Evolutionary conservation across 495 filamentous ascomycete genomes (phyloP).

Genomic region (Xylaria telfairii): DNA sequence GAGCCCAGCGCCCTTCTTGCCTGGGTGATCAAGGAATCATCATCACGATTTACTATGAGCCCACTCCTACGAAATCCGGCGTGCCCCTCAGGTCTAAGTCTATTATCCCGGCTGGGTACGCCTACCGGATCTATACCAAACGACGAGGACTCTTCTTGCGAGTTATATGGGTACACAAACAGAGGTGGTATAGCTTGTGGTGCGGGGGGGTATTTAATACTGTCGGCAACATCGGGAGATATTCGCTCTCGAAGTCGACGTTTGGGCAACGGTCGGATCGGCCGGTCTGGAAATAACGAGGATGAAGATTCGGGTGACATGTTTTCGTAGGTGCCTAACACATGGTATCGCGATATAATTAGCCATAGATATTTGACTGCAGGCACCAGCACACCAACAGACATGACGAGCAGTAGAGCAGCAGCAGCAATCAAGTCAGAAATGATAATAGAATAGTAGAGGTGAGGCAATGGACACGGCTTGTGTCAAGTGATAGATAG

Average conservation of each 20-base stretch:
- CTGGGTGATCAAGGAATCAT: slow-evolving; percentile 42
- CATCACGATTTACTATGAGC: slow-evolving; percentile 45
- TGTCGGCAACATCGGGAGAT: slow-evolving; percentile 79
- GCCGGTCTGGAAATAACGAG: slow-evolving; percentile 80
- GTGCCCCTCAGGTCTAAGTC: slow-evolving; percentile 39
- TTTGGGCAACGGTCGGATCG: slow-evolving; percentile 92
- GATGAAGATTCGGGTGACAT: slow-evolving; percentile 78
- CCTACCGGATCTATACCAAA: slow-evolving; percentile 29
- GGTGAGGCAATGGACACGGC: not conserved
- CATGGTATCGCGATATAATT: slow-evolving; percentile 36
- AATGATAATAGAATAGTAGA: not conserved
- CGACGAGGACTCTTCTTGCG: slow-evolving; percentile 44
- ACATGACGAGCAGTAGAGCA: slow-evolving; percentile 5
- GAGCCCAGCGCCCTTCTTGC: slow-evolving; percentile 34
- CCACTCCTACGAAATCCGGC: slow-evolving; percentile 36
- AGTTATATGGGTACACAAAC: slow-evolving; percentile 75
- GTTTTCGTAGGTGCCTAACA: slow-evolving; percentile 30
- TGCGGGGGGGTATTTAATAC: slow-evolving; percentile 79
- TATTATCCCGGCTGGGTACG: slow-evolving; percentile 39
- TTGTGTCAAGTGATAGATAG: not conserved
- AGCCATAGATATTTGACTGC: slow-evolving; percentile 38
- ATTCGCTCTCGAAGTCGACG: slow-evolving; percentile 83
- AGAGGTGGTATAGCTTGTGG: slow-evolving; percentile 70
- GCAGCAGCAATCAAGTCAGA: not conserved
- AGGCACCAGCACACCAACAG: slow-evolving; percentile 31